Evolutionary conservation across 2,329 filamentous ascomycete genomes (phyloP).

Genomic region (Paraphaeosphaeria sporulosa): DNA sequence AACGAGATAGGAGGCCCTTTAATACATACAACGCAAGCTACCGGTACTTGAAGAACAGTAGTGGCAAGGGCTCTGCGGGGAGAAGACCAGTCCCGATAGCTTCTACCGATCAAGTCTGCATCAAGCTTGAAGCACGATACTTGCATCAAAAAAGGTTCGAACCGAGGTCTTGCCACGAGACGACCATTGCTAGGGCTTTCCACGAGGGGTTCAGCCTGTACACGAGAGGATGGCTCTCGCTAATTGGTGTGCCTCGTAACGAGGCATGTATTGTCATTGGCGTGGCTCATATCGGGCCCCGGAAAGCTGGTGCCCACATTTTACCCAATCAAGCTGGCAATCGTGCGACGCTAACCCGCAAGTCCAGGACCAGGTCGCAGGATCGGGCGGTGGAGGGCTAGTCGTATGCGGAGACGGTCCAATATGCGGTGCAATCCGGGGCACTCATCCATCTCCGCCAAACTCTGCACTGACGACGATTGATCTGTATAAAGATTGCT

Average conservation of each 20-base stretch:
- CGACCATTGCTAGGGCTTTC: conserved; percentile 12
- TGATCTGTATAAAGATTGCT: conserved; percentile 35
- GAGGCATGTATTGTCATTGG: conserved; percentile 24
- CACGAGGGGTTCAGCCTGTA: not conserved
- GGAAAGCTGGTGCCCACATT: not conserved
- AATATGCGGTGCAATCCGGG: conserved; percentile 29
- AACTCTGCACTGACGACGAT: conserved; percentile 20
- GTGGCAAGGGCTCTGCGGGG: not conserved
- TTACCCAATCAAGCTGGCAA: conserved; percentile 24
- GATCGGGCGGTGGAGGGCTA: conserved; percentile 16
- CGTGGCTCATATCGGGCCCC: conserved; percentile 10
- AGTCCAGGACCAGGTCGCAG: conserved; percentile 15
- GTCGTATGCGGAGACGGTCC: conserved; percentile 18
- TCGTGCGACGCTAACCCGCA: conserved; percentile 18
- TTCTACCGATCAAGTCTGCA: not conserved
- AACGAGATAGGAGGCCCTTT: conserved; percentile 10
- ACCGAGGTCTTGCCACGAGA: conserved; percentile 24
- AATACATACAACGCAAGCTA: conserved; percentile 20
- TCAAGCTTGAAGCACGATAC: not conserved
- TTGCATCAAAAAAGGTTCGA: conserved; percentile 16
- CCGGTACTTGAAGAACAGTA: not conserved
- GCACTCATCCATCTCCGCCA: conserved; percentile 23
- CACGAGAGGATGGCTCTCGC: conserved; percentile 15
- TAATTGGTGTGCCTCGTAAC: conserved; percentile 27
- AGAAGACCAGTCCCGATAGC: not conserved